Evolutionary conservation across 2,329 filamentous ascomycete species (phyloP).

Genomic region (Botrytis squamosa): DNA sequence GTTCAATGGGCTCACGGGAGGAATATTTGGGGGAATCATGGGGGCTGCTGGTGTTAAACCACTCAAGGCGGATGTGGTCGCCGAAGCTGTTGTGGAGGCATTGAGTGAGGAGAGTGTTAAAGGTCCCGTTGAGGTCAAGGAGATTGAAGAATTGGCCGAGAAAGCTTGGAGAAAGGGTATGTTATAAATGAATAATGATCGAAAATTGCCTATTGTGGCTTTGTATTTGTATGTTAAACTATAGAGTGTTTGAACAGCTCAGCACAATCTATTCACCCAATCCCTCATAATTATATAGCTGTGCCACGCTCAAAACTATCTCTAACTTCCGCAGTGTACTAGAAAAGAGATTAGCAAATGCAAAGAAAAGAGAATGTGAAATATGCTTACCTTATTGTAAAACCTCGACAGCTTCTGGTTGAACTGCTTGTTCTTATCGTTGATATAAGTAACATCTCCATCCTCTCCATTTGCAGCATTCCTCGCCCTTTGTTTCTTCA

Average conservation of each 20-base stretch:
- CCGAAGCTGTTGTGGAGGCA: slow-evolving; percentile 85
- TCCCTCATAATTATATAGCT: slow-evolving; percentile 64
- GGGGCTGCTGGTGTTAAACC: slow-evolving; percentile 84
- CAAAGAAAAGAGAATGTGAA: slow-evolving; percentile 12
- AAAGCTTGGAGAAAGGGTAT: slow-evolving; percentile 88
- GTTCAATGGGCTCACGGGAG: slow-evolving; percentile 75
- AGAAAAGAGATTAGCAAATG: slow-evolving; percentile 31
- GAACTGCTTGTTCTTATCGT: slow-evolving; percentile 99
- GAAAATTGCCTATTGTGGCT: slow-evolving; percentile 25
- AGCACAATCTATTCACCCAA: slow-evolving; percentile 17
- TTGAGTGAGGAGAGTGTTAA: slow-evolving; percentile 69
- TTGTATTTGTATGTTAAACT: slow-evolving; percentile 28
- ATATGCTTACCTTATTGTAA: slow-evolving; percentile 74
- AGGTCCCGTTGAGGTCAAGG: slow-evolving; percentile 73
- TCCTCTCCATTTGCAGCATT: slow-evolving; percentile 78
- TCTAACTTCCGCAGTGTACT: slow-evolving; percentile 92
- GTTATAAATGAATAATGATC: slow-evolving; percentile 55
- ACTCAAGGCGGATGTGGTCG: slow-evolving; percentile 81
- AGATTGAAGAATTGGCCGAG: slow-evolving; percentile 78
- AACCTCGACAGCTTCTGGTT: slow-evolving; percentile 95
- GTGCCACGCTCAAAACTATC: slow-evolving; percentile 98
- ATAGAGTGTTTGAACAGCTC: slow-evolving; percentile 22
- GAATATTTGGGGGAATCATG: slow-evolving; percentile 72
- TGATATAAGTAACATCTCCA: slow-evolving; percentile 96
- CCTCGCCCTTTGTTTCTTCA: slow-evolving; percentile 83